Evolutionary conservation across 2,329 filamentous ascomycete species (phyloP).

Genomic region (Zopfia rhizophila): DNA sequence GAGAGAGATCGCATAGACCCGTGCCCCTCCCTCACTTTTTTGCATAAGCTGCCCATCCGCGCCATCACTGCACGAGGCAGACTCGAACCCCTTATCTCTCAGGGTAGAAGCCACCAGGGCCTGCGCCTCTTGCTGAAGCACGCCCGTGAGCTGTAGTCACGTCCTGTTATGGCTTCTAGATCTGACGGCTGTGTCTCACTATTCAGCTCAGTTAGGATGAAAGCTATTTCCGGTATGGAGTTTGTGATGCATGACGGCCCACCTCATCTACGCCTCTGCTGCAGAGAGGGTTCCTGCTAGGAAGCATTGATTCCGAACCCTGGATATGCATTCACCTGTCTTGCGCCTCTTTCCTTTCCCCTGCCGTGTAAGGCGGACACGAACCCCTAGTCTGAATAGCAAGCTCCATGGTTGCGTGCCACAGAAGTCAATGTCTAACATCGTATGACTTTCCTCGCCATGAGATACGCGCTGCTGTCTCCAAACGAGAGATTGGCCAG

Average conservation of each 20-base stretch:
- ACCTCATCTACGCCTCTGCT: constrained; percentile 12
- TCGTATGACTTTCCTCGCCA: constrained; percentile 15
- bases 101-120: too few species aligned
- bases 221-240: constrained; percentile 8
- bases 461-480: constrained; percentile 12
- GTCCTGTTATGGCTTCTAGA: too few species aligned
- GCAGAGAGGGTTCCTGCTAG: constrained; percentile 14
- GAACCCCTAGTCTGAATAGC: constrained; percentile 17
- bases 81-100: too few species aligned
- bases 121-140: too few species aligned
- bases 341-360: too few species aligned
- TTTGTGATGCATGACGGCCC: constrained; percentile 9
- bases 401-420: constrained; percentile 11
- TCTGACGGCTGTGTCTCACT: too few species aligned
- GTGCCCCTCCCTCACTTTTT: too few species aligned
- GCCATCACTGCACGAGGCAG: too few species aligned
- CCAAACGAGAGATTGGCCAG: constrained; percentile 5
- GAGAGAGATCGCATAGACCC: too few species aligned
- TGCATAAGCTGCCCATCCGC: too few species aligned
- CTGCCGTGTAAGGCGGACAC: constrained; percentile 15
- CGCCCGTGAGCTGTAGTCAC: too few species aligned
- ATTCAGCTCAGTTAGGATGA: constrained; percentile 11
- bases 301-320: constrained; percentile 15
- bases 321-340: constrained; percentile 13
- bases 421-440: constrained; percentile 10